A percentile compares a stretch with the other conserved stretches of the same genome.
phyloP scores from a whole-genome alignment of 78 protist species.

The Dictyostelium citrinum region DNA sequence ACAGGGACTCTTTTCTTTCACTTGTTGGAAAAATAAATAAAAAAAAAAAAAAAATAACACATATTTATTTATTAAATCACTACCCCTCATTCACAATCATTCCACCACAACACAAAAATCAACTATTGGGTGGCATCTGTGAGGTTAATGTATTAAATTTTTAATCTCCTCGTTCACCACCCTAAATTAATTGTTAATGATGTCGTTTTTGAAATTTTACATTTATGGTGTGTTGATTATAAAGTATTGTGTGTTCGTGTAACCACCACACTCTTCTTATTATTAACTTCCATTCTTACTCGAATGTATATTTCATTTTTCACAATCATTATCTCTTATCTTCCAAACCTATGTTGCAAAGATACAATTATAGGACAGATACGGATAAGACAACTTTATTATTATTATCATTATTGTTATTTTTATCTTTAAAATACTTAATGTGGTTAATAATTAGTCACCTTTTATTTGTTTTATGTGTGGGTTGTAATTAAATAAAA shows the following conservation, averaged over 20 bases:
- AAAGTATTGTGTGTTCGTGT: not conserved
- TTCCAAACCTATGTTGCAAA: conserved; percentile 4
- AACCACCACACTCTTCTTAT: no score
- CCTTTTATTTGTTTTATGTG: not conserved
- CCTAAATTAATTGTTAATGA: not conserved
- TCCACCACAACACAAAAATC: not conserved
- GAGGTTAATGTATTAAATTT: not conserved
- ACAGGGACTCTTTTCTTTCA: not conserved
- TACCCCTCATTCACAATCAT: not conserved
- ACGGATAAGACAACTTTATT: conserved; percentile 24
- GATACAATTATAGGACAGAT: conserved; percentile 26
- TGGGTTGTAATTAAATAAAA: not conserved
- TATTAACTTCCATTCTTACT: not conserved
- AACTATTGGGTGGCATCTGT: conserved; percentile 7
- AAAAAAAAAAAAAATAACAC: no score
- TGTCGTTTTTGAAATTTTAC: not conserved
- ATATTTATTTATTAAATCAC: no score
- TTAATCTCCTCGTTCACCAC: conserved; percentile 22
- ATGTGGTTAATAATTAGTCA: not conserved
- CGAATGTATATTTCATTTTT: not conserved
- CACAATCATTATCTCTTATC: not conserved
- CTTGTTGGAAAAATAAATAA: no score
- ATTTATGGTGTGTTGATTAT: not conserved
- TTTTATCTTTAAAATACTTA: not conserved
- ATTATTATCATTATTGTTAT: not conserved